Conservation (phyloP, 768 basidiomycete genomes). For the Hirschioporus abietinus region DNA sequence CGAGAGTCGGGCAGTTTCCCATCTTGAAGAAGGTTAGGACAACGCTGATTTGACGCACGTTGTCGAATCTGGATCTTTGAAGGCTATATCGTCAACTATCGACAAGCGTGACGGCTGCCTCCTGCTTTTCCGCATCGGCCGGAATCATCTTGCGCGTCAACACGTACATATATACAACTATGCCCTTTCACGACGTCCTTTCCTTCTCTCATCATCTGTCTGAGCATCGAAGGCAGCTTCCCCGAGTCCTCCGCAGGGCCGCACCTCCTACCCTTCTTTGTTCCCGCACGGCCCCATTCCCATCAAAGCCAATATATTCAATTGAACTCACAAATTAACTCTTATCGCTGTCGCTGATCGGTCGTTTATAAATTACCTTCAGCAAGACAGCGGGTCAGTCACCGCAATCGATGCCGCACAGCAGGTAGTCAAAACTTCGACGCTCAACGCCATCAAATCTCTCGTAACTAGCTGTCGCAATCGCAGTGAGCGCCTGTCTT, state of each 20-base stretch:
- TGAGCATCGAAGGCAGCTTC: not conserved
- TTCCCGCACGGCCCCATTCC: not conserved
- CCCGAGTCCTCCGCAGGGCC: not conserved
- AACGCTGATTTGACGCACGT: too few species aligned
- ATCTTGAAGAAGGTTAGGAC: too few species aligned
- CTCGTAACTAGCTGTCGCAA: not conserved
- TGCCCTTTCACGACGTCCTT: not conserved
- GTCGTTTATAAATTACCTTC: not conserved
- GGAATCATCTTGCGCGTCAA: not conserved
- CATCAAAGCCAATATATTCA: not conserved
- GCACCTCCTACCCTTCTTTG: not conserved
- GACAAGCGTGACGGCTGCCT: not conserved
- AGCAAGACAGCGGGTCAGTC: not conserved
- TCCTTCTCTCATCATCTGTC: not conserved
- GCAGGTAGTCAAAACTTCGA: too few species aligned
- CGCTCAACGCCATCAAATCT: too few species aligned
- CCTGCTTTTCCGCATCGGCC: not conserved
- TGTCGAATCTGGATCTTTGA: too few species aligned
- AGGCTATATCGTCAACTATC: too few species aligned
- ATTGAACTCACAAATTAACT: not conserved
- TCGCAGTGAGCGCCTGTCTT: not conserved
- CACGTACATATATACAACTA: not conserved
- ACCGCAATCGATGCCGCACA: not conserved
- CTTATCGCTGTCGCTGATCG: not conserved
- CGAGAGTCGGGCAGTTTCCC: too few species aligned